phyloP scores from a whole-genome alignment of 805 yeast genomes.

The Ogataea saltuana region DNA sequence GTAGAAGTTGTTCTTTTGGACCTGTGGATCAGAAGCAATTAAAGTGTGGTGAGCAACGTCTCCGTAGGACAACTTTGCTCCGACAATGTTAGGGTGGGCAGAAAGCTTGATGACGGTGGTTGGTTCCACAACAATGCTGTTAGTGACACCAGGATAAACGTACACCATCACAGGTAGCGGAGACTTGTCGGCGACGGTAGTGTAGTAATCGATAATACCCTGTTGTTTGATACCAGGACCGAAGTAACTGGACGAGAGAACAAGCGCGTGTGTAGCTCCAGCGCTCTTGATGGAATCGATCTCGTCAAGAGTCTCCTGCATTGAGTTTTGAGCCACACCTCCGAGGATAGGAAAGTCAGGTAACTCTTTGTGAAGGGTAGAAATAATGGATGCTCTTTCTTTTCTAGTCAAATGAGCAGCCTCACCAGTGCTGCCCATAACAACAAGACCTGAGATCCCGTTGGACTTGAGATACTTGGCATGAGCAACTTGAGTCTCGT shows the following conservation, averaged over 20 bases:
- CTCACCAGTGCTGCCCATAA: slow-evolving; percentile 59
- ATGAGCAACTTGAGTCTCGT: slow-evolving; percentile 46
- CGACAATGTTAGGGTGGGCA: slow-evolving; percentile 49
- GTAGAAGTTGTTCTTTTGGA: slow-evolving; percentile 41
- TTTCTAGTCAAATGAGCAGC: slow-evolving; percentile 48
- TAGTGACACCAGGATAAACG: slow-evolving; percentile 53
- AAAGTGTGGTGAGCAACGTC: slow-evolving; percentile 49
- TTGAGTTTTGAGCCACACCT: slow-evolving; percentile 50
- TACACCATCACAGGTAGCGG: slow-evolving; percentile 46
- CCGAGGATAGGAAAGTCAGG: slow-evolving; percentile 45
- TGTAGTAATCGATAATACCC: slow-evolving; percentile 48
- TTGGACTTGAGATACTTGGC: slow-evolving; percentile 42
- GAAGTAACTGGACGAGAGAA: slow-evolving; percentile 49
- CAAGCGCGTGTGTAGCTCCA: slow-evolving; percentile 43
- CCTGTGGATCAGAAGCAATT: slow-evolving; percentile 44
- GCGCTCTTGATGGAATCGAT: slow-evolving; percentile 37
- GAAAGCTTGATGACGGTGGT: slow-evolving; percentile 43
- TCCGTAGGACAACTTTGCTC: slow-evolving; percentile 53
- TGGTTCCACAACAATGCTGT: slow-evolving; percentile 40
- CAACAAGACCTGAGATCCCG: slow-evolving; percentile 50
- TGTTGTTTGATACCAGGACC: slow-evolving; percentile 47
- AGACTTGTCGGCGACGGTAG: slow-evolving; percentile 44
- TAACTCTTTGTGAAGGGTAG: slow-evolving; percentile 38
- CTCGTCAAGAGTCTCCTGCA: slow-evolving; percentile 46
- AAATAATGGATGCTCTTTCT: slow-evolving; percentile 43